A percentile compares a stretch with the other conserved stretches of the same genome.
Conservation (phyloP, 768 basidiomycete species). For the Podaxis pistillaris region DNA sequence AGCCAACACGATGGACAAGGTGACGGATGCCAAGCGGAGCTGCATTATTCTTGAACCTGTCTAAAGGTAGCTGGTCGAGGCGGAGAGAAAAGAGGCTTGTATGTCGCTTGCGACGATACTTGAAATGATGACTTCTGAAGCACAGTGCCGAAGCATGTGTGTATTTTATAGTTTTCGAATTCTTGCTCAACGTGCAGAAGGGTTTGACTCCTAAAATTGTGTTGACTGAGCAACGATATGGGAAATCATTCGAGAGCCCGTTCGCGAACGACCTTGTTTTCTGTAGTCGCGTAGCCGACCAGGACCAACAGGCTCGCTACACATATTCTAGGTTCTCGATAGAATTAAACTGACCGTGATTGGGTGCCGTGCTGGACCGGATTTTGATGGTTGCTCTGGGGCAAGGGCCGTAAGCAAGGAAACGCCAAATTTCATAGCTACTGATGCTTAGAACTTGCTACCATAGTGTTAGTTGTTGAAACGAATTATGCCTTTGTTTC, state of each 20-base stretch:
- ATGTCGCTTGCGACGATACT: constrained; percentile 3
- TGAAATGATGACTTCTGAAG: not conserved
- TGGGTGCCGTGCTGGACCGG: no score
- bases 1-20: not conserved
- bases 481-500: not conserved
- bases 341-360: not conserved
- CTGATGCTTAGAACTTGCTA: not conserved
- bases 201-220: not conserved
- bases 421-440: not conserved
- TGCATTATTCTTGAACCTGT: no score
- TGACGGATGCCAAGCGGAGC: not conserved
- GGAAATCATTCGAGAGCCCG: not conserved
- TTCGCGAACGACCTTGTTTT: not conserved
- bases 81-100: not conserved
- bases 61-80: not conserved
- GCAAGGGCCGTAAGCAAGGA: not conserved
- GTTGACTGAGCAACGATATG: not conserved
- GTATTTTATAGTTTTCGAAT: not conserved
- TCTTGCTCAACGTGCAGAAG: not conserved
- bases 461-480: not conserved
- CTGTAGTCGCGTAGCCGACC: not conserved
- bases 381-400: not conserved
- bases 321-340: not conserved
- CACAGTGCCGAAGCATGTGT: not conserved
- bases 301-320: not conserved